Evolutionary conservation across 1,284 basidiomycete genomes (phyloP).

Genomic region (Malassezia slooffiae): DNA sequence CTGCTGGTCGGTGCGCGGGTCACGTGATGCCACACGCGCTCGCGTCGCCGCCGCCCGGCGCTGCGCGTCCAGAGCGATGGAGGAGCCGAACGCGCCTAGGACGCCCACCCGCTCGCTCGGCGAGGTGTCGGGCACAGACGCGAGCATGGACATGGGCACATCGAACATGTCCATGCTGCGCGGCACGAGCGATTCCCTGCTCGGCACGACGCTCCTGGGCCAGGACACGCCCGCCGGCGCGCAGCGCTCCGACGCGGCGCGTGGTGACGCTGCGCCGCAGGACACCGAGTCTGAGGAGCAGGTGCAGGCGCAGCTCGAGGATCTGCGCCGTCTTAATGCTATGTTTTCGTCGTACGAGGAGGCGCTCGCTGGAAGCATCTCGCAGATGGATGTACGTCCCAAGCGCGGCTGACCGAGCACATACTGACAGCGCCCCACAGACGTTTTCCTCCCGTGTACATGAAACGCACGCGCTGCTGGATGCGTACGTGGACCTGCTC

Average conservation of each 20-base stretch:
- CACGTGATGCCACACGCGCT: neutral
- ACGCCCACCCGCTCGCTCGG: neutral
- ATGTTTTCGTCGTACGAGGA: conserved; percentile 38
- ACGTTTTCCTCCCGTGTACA: conserved; percentile 24
- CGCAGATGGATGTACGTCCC: conserved; percentile 35
- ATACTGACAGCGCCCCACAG: too few species aligned
- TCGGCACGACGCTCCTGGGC: conserved; percentile 22
- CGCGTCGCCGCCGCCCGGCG: too few species aligned
- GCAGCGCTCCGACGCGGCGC: conserved; percentile 1
- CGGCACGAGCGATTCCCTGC: conserved; percentile 20
- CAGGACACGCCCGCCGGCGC: conserved; percentile 13
- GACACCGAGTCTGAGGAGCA: conserved; percentile 25
- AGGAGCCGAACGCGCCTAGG: conserved; percentile 5
- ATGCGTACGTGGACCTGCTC: conserved; percentile 34
- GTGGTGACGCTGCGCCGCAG: neutral
- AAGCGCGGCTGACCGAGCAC: neutral
- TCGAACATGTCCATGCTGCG: conserved; percentile 1
- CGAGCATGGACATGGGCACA: conserved; percentile 2
- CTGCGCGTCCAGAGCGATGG: neutral
- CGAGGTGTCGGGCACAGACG: conserved; percentile 6
- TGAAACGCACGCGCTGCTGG: conserved; percentile 35
- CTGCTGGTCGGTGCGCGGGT: neutral
- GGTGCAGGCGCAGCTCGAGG: conserved; percentile 26
- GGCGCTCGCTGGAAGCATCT: conserved; percentile 25
- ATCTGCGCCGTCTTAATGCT: conserved; percentile 33